A percentile compares a stretch with the other conserved stretches of the same genome.
Evolutionary conservation across 345 rosid genomes (phyloP).

Genomic region (Passiflora organensis): DNA sequence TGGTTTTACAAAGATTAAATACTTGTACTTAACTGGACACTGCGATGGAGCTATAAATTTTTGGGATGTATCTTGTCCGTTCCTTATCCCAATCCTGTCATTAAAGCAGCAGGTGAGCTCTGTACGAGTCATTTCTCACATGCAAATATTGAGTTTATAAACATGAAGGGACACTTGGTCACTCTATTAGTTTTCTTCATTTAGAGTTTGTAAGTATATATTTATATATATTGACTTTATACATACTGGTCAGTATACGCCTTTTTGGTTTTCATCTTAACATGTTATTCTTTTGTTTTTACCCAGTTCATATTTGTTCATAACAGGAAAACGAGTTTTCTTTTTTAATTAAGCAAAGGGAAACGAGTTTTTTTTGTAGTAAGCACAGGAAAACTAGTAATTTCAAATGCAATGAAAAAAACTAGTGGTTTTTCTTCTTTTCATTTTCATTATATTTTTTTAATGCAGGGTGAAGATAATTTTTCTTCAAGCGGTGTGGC

Average conservation of each 20-base stretch:
- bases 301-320: not conserved
- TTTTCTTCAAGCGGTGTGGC: conserved; percentile 54
- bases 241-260: too few relatives aligned
- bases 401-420: too few relatives aligned
- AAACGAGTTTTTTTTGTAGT: too few relatives aligned
- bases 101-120: conserved; percentile 72
- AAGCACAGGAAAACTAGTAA: too few relatives aligned
- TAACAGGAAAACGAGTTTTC: too few relatives aligned
- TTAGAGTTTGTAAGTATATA: not conserved
- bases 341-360: too few relatives aligned
- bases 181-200: not conserved
- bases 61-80: conserved; percentile 78
- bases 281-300: too few relatives aligned
- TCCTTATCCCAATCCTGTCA: conserved; percentile 51
- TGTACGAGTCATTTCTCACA: not conserved
- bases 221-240: too few relatives aligned
- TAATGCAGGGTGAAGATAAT: conserved; percentile 67
- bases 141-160: too few relatives aligned
- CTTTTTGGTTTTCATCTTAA: too few relatives aligned
- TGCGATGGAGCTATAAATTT: conserved; percentile 72
- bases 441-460: not conserved
- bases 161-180: too few relatives aligned
- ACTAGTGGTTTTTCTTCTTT: too few relatives aligned
- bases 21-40: conserved; percentile 80
- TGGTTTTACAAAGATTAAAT: conserved; percentile 68